Conservation (phyloP, 2,329 filamentous ascomycete genomes). For the Stagonosporopsis cucurbitacearum region DNA sequence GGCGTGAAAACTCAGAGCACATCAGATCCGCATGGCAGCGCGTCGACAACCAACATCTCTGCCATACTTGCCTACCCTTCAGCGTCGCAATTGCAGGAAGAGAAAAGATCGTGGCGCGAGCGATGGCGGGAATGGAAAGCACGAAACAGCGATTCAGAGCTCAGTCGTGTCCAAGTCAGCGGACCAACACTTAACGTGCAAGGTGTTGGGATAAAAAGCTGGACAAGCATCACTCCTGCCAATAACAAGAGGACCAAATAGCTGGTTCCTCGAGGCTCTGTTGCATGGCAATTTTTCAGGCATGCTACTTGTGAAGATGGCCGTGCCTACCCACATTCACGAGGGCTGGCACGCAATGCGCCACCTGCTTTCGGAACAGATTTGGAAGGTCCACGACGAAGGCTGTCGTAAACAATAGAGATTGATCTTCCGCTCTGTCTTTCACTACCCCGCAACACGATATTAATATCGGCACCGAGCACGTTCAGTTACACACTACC, state of each 20-base stretch:
- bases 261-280: too few relatives aligned
- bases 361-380: neutral
- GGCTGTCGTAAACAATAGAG: neutral
- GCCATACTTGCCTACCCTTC: constrained; percentile 8
- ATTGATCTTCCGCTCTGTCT: neutral
- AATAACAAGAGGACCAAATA: neutral
- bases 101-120: constrained; percentile 1
- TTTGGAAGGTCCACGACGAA: neutral
- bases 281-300: neutral
- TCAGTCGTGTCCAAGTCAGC: neutral
- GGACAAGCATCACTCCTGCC: neutral
- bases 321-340: neutral
- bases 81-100: neutral
- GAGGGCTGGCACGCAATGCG: neutral
- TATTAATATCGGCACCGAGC: neutral
- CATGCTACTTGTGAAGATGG: neutral
- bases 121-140: constrained; percentile 9
- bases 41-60: constrained; percentile 1
- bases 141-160: neutral
- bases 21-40: neutral
- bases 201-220: neutral
- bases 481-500: neutral
- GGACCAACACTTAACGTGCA: constrained; percentile 3
- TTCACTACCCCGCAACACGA: neutral
- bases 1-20: neutral